Conservation (phyloP, 208 protist genomes). For the Phytomonas serpens region DNA sequence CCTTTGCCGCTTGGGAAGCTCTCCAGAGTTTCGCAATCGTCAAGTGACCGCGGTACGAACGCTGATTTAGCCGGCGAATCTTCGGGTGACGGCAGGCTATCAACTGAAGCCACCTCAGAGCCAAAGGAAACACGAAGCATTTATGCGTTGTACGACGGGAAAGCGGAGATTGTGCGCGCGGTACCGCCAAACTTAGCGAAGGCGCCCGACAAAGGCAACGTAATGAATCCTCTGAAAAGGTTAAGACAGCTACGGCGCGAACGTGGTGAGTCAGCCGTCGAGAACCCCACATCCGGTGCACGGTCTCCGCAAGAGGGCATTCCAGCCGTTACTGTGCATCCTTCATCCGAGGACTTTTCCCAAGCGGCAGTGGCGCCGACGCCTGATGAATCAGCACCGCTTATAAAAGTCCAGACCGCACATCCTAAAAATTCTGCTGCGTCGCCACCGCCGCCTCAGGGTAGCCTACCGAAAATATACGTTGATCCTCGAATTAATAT, state of each 20-base stretch:
- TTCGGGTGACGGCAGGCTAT: not conserved
- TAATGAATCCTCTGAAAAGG: not conserved
- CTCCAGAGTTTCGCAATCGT: not conserved
- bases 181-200: not conserved
- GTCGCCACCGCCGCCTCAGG: not conserved
- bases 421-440: not conserved
- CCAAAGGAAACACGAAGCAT: not conserved
- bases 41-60: not conserved
- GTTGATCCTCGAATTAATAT: slow-evolving; percentile 43
- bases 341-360: not conserved
- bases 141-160: not conserved
- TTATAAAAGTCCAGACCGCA: not conserved
- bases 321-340: not conserved
- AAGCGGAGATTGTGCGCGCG: slow-evolving; percentile 1
- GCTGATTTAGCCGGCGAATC: not conserved
- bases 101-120: not conserved
- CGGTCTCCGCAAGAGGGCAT: not conserved
- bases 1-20: slow-evolving; percentile 14
- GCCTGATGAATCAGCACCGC: not conserved
- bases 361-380: not conserved
- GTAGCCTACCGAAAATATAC: slow-evolving; percentile 15
- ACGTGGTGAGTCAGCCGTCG: not conserved
- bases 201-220: not conserved
- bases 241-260: not conserved
- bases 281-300: not conserved